These are phyloP conservation scores for Golovinomyces cichoracearum DNA, from an alignment of 2,329 filamentous ascomycete genomes.

Conservation along the genomic window DNA sequence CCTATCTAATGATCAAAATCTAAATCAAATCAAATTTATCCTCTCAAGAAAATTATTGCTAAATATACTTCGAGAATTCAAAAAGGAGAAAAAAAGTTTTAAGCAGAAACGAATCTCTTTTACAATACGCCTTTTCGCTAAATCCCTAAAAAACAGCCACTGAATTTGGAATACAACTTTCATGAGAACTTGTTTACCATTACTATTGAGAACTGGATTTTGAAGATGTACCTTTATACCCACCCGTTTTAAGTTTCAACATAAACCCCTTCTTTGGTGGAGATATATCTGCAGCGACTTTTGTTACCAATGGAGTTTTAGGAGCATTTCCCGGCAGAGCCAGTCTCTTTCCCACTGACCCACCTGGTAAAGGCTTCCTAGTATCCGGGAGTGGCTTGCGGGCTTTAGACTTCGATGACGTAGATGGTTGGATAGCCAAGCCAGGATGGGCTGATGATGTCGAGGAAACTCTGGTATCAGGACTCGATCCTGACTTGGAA, in stretches of 20 bases:
- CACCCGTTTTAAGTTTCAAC: slow-evolving; percentile 3
- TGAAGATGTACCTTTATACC: background rate
- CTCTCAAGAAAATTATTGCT: background rate
- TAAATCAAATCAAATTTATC: too few species aligned
- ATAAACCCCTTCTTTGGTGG: slow-evolving; percentile 2
- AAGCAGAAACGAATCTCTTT: background rate
- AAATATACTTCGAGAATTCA: background rate
- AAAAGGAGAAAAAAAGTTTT: background rate
- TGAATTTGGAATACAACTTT: background rate
- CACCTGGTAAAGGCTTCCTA: slow-evolving; percentile 5
- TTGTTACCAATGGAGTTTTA: slow-evolving; percentile 2
- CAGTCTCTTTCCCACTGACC: background rate
- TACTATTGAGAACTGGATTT: background rate
- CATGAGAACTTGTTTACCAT: background rate
- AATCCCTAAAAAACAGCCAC: slow-evolving; percentile 6
- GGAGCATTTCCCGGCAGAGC: background rate
- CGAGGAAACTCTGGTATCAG: slow-evolving; percentile 1
- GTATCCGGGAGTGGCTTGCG: slow-evolving; percentile 7
- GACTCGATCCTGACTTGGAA: slow-evolving; percentile 1
- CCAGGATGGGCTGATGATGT: slow-evolving; percentile 2
- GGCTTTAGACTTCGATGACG: slow-evolving; percentile 1
- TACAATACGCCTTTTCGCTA: slow-evolving; percentile 11
- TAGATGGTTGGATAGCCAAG: background rate
- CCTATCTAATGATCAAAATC: background rate
- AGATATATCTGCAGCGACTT: background rate